Conservation (phyloP, 345 rosid genomes). For the Brassica nigra region DNA sequence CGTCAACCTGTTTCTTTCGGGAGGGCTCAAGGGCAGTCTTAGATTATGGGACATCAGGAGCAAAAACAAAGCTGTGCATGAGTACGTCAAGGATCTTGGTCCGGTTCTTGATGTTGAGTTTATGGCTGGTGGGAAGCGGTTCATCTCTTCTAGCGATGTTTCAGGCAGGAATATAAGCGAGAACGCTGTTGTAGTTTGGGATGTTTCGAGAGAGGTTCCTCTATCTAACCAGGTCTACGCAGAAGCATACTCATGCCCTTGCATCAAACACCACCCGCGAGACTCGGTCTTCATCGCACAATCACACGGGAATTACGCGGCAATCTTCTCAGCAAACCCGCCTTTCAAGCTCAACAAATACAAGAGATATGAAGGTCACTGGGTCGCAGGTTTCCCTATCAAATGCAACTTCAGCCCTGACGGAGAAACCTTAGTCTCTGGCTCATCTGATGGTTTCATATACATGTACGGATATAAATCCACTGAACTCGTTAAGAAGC, state of each 20-base stretch:
- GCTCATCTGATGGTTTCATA: constrained; percentile 76
- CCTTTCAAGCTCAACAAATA: constrained; percentile 88
- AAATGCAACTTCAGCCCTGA: constrained; percentile 78
- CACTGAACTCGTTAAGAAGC: constrained; percentile 52
- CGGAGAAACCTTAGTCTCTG: constrained; percentile 66
- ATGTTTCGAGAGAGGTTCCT: constrained; percentile 66
- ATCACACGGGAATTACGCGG: constrained; percentile 87
- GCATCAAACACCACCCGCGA: constrained; percentile 65
- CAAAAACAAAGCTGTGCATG: constrained; percentile 56
- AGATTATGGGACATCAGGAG: constrained; percentile 82
- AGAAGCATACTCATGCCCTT: constrained; percentile 85
- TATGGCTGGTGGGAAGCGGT: constrained; percentile 58
- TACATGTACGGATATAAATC: constrained; percentile 58
- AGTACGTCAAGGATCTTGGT: constrained; percentile 61
- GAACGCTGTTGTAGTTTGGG: constrained; percentile 82
- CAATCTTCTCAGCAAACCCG: constrained; percentile 70
- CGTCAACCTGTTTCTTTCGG: constrained; percentile 73
- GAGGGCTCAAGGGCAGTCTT: constrained; percentile 73
- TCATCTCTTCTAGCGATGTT: constrained; percentile 82
- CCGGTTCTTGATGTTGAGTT: constrained; percentile 85
- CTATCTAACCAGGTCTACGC: constrained; percentile 89
- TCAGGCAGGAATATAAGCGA: constrained; percentile 70
- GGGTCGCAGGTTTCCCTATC: constrained; percentile 80
- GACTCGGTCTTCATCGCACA: constrained; percentile 74
- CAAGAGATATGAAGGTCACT: constrained; percentile 68